Base-by-base conservation (phyloP, 306 rosid genomes). In the Pyrus bretschneideri region DNA sequence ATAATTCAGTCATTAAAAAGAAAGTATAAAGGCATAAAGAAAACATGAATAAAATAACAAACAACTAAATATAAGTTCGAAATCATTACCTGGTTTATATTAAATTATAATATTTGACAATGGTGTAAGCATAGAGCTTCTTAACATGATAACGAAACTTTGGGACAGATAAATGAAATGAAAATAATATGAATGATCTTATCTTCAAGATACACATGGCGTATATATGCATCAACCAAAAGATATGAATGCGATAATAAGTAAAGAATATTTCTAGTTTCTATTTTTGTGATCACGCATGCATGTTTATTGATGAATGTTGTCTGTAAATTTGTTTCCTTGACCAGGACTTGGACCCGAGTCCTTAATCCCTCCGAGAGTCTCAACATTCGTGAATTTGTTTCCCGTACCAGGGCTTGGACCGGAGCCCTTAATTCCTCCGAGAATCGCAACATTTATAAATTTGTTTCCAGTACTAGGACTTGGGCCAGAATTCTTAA, bases 381-480 rank as follows among this genome's bases (percentile, higher is more conserved):
- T 35, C 49, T 35, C 49, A 35, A 33, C 29, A 19, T 66, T 19
- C 21, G 25, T 9, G 46, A 33, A 76, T 52, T 72, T 78, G 74
- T 82, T 76, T 17, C 85, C 87, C 0, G 27, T 62, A 1, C 82
- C 88, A 1, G 72, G 42, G n/a, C 87, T 85, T 0, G 94, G 87
- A 11, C 91, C 88, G 0, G 88, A 82, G 1, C 58, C 40, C 76
- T 87, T 87, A 33, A 74, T 83, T 3, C 86, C 88, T 22, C 82
- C 83, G 0, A 89, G 79, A 9, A 78, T 83, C 17, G 21, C 70
- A 11, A 4, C 30, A 19, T 78, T 51, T 1, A 6, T 23, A 1
- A 51, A 3, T 42, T 60, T 60, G 42, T 73, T 40, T 73, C 66
- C 42, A 4, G 13, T 11, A 10, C 69, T 69, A 12, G 44, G 44